Percentiles rank a stretch among this genome's conserved stretches.
Evolutionary conservation across 306 rosid species (phyloP).

Genomic region (Dryas octopetala): DNA sequence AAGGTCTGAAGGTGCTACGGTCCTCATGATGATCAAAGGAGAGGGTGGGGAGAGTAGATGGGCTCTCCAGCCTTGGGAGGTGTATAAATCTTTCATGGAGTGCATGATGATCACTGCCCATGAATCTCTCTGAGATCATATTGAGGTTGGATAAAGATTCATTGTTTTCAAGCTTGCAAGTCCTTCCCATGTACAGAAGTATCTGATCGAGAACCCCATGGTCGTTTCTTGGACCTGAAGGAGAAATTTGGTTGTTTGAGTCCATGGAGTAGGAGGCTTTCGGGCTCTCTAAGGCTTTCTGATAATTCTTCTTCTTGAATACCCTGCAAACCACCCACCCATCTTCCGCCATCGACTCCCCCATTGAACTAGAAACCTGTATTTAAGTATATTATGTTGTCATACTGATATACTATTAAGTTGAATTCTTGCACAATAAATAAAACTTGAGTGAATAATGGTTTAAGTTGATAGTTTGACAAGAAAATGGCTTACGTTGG

Average conservation of each 20-base stretch:
- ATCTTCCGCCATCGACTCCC: constrained; percentile 41
- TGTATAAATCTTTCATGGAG: constrained; percentile 44
- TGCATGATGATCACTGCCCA: constrained; percentile 2
- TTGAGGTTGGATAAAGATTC: constrained; percentile 25
- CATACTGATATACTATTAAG: too few relatives aligned
- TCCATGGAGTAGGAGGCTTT: constrained; percentile 29
- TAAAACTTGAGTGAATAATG: too few relatives aligned
- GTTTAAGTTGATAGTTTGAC: too few relatives aligned
- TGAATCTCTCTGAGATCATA: constrained; percentile 31
- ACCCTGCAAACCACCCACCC: constrained; percentile 66
- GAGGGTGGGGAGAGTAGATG: constrained; percentile 25
- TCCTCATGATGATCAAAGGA: constrained; percentile 24
- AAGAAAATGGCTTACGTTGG: constrained; percentile 28
- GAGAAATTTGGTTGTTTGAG: constrained; percentile 19
- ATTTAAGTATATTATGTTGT: neutral
- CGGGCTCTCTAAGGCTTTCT: constrained; percentile 48
- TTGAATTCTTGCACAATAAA: too few relatives aligned
- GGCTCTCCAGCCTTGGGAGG: constrained; percentile 57
- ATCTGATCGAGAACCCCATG: constrained; percentile 50
- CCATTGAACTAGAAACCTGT: constrained; percentile 39
- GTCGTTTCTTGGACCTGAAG: constrained; percentile 32
- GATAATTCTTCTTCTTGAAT: constrained; percentile 60
- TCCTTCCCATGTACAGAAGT: constrained; percentile 56
- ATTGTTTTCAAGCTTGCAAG: constrained; percentile 47
- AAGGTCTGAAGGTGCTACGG: constrained; percentile 8